Percentiles rank a stretch among this genome's conserved stretches.
Evolutionary conservation across 768 basidiomycete species (phyloP).

Genomic region (Suillus subluteus): DNA sequence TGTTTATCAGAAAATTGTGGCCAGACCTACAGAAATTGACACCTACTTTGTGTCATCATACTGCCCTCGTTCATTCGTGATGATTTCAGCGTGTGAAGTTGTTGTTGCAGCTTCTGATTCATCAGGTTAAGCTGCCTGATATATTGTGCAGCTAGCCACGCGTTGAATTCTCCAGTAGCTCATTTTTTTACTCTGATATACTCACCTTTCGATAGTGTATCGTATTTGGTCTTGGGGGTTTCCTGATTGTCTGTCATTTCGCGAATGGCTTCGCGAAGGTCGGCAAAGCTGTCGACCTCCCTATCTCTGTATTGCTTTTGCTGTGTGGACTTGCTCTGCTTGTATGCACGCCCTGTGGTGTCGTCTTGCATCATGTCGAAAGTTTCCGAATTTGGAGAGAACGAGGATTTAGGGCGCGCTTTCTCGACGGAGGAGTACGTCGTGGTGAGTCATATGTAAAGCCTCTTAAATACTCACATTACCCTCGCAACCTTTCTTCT

Average conservation of each 20-base stretch:
- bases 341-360: not conserved
- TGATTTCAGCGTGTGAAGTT: not conserved
- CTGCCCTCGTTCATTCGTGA: not conserved
- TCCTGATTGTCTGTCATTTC: conserved; percentile 2
- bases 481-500: not conserved
- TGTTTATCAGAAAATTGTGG: not conserved
- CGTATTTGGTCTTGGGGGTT: not conserved
- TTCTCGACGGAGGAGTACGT: not conserved
- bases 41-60: not conserved
- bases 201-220: conserved; percentile 1
- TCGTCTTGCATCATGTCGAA: not conserved
- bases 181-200: not conserved
- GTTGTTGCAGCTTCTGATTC: not conserved
- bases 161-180: not conserved
- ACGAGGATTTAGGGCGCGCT: not conserved
- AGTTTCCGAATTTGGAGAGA: not conserved
- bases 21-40: no score
- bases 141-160: not conserved
- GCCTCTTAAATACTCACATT: not conserved
- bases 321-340: not conserved
- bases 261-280: conserved; percentile 4
- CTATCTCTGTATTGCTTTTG: conserved; percentile 8
- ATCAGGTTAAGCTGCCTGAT: not conserved
- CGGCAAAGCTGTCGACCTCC: not conserved
- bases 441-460: not conserved